phyloP scores from a whole-genome alignment of 2,329 filamentous ascomycete species.

The Colletotrichum brevisporum region DNA sequence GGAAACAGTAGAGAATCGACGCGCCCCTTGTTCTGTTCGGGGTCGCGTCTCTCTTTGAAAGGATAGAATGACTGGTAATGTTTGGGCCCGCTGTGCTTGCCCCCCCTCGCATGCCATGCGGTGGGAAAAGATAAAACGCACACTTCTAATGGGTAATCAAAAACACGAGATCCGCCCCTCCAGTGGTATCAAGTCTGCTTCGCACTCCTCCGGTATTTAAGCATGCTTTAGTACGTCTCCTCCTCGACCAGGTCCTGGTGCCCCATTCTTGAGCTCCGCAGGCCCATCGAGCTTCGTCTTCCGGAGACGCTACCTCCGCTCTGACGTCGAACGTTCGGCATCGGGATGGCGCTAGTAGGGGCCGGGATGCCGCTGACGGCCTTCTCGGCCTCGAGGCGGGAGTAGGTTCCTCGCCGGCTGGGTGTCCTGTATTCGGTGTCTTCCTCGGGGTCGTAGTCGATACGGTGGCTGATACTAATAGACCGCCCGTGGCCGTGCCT shows the following conservation, averaged over 20 bases:
- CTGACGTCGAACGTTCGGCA: slow-evolving; percentile 59
- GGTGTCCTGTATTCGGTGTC: slow-evolving; percentile 63
- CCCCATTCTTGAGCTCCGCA: slow-evolving; percentile 44
- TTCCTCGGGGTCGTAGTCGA: slow-evolving; percentile 63
- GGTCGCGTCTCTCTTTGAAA: slow-evolving; percentile 5
- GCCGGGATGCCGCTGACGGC: slow-evolving; percentile 56
- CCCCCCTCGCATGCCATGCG: slow-evolving; percentile 1
- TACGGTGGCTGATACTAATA: slow-evolving; percentile 67
- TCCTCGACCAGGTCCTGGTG: slow-evolving; percentile 63
- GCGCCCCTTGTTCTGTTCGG: no score
- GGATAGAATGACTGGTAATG: slow-evolving; percentile 28
- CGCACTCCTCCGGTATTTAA: not conserved
- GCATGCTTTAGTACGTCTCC: slow-evolving; percentile 65
- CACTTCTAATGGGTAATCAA: slow-evolving; percentile 42
- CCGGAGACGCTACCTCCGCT: slow-evolving; percentile 51
- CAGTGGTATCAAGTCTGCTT: slow-evolving; percentile 36
- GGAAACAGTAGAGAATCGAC: slow-evolving; percentile 17
- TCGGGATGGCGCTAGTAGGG: slow-evolving; percentile 62
- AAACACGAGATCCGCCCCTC: slow-evolving; percentile 49
- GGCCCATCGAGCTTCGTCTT: slow-evolving; percentile 55
- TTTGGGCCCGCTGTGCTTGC: slow-evolving; percentile 20
- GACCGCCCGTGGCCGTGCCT: slow-evolving; percentile 69
- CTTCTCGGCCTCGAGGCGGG: slow-evolving; percentile 61
- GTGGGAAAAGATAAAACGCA: not conserved
- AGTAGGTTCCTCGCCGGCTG: slow-evolving; percentile 68